Base-by-base conservation (phyloP, 73 alveolate species). In the Stentor coeruleus region DNA sequence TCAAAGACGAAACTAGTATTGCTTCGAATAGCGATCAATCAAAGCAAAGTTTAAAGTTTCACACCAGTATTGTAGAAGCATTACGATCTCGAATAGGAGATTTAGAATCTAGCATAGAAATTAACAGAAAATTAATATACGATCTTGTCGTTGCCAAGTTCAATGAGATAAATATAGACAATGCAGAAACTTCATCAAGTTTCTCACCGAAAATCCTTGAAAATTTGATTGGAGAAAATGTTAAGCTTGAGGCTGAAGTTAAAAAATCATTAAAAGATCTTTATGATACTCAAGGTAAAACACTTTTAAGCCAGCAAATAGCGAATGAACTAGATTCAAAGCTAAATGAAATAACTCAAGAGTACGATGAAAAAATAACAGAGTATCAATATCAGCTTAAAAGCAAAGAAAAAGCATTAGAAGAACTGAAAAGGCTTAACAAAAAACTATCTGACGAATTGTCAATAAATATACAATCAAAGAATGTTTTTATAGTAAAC, bases 241-340 rank as follows among this genome's bases (percentile, higher is more conserved):
- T 49, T 11, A 20, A 6, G 39, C 77, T 59, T 3, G 38, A 28
- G 39, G 39, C 14, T 3, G 28, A 14, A 14, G 3, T 4, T 6
- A 66, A 66, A 31, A 33, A 66, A 1, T 31, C 37, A 37, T 20
- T 26, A 37, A 66, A 26, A 14, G 79, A 66, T 26, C 11, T 20
- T 28, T 28, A 31, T 26, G 79, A 26, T 66, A 15, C 79, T 31
- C 79, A 66, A 66, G 79, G 79, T 2, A 66, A 66, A 66, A 15
- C 79, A 0, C 37, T 66, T 1, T 11, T 66, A 26, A 26, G 15
- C 37, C 49, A 66, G 37, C 79, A 66, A 40, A 66, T 66, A 20
- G n/a, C 36, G 15, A 31, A 20, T 1, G 79, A 66, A 20, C 15
- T 66, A 1, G 26, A 20, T 20, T 11, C 26, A 33, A 66, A 66